These are phyloP conservation scores for Diaporthe caulivora DNA, from an alignment of 2,329 filamentous ascomycete genomes.

Conservation along the genomic window DNA sequence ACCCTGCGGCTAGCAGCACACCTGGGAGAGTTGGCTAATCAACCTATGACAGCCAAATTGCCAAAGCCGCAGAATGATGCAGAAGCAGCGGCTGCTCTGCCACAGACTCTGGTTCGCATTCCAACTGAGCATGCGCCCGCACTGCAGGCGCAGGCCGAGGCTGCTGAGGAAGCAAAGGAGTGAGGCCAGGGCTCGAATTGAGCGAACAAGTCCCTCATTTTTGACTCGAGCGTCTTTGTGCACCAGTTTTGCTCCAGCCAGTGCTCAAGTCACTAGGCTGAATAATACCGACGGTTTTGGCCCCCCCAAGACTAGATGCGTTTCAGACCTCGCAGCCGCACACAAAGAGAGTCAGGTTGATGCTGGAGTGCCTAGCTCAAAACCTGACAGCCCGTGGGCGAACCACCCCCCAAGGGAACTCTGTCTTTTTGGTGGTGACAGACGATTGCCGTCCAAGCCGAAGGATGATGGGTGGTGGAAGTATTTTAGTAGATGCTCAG, in stretches of 20 bases:
- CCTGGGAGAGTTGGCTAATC: neutral
- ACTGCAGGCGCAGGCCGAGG: constrained; percentile 71
- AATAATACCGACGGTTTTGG: neutral
- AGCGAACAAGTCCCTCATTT: neutral
- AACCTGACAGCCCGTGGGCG: neutral
- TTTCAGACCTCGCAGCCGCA: constrained; percentile 21
- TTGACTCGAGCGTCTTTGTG: neutral
- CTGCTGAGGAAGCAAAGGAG: constrained; percentile 55
- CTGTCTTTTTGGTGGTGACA: neutral
- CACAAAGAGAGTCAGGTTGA: constrained; percentile 5
- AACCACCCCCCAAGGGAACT: neutral
- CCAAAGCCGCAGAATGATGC: constrained; percentile 67
- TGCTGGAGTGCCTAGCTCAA: neutral
- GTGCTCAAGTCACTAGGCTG: constrained; percentile 24
- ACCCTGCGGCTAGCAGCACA: constrained; percentile 32
- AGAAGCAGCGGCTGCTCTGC: constrained; percentile 69
- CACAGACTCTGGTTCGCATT: constrained; percentile 86
- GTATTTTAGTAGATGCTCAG: neutral
- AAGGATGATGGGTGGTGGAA: neutral
- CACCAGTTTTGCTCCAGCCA: neutral
- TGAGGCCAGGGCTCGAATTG: constrained; percentile 1
- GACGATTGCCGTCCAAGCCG: neutral
- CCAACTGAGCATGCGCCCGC: constrained; percentile 82
- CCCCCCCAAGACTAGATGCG: constrained; percentile 13
- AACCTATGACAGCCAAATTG: constrained; percentile 71